A percentile compares a stretch with the other conserved stretches of the same genome.
Conservation (phyloP, 257 asterid genomes). For the Solanum chaucha region DNA sequence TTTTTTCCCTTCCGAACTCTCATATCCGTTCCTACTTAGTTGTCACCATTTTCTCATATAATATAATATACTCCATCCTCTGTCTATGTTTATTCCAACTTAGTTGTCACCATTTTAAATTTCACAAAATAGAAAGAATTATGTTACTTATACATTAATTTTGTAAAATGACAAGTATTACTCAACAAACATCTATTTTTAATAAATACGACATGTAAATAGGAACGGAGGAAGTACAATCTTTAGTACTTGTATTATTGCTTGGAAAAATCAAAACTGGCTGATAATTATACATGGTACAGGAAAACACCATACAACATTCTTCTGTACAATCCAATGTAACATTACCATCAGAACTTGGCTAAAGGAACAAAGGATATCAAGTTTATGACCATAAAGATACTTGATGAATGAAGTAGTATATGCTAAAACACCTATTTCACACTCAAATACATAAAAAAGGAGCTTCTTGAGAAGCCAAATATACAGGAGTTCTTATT, state of each 20-base stretch:
- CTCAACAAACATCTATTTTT: not conserved
- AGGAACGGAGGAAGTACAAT: not conserved
- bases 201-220: not conserved
- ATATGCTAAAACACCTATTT: not conserved
- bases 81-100: no score
- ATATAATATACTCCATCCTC: no score
- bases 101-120: no score
- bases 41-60: not conserved
- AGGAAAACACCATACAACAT: not conserved
- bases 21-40: not conserved
- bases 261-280: not conserved
- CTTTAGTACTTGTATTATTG: not conserved
- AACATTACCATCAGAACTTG: not conserved
- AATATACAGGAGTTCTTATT: slow-evolving; percentile 4
- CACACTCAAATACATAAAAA: not conserved
- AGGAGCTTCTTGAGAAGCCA: not conserved
- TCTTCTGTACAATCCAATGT: not conserved
- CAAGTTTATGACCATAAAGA: not conserved
- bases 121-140: no score
- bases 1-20: not conserved
- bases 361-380: not conserved
- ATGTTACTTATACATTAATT: no score
- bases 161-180: no score
- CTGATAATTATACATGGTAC: not conserved
- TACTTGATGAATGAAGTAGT: not conserved